Percentiles rank a stretch among this genome's conserved stretches.
Evolutionary conservation across 2,329 filamentous ascomycete genomes (phyloP).

Genomic region (Fusarium graminum): DNA sequence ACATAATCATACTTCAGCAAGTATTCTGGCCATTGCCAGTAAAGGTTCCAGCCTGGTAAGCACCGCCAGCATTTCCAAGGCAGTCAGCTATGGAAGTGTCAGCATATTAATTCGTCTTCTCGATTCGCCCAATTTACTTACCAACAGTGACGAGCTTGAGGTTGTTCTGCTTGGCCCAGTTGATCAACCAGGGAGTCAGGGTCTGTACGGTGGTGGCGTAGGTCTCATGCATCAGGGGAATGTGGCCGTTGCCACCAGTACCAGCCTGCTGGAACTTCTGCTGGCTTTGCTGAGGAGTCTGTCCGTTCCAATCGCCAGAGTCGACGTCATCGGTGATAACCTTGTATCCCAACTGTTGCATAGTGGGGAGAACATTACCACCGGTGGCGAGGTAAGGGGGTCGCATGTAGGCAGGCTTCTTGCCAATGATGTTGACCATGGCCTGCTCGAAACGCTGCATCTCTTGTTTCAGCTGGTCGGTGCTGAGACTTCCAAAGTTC

Average conservation of each 20-base stretch:
- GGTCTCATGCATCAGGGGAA: constrained; percentile 70
- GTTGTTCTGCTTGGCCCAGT: constrained; percentile 63
- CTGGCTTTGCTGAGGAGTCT: constrained; percentile 64
- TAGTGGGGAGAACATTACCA: constrained; percentile 58
- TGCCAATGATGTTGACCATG: constrained; percentile 63
- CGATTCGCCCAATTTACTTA: constrained; percentile 48
- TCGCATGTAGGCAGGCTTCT: constrained; percentile 64
- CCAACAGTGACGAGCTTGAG: constrained; percentile 64
- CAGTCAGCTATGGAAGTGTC: constrained; percentile 22
- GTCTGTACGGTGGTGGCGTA: constrained; percentile 63
- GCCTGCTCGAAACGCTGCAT: constrained; percentile 66
- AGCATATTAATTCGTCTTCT: neutral
- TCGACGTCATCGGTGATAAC: constrained; percentile 73
- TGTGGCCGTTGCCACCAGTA: constrained; percentile 61
- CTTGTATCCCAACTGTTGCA: constrained; percentile 66
- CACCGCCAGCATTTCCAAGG: constrained; percentile 31
- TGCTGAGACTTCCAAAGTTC: constrained; percentile 56
- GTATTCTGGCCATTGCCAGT: constrained; percentile 30
- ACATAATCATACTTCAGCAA: constrained; percentile 2
- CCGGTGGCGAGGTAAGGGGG: constrained; percentile 64
- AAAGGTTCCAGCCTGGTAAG: constrained; percentile 32
- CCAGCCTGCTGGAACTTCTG: constrained; percentile 63
- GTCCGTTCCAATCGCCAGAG: constrained; percentile 71
- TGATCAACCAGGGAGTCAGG: constrained; percentile 64
- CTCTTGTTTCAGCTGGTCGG: constrained; percentile 58